Conservation (phyloP, 1,284 basidiomycete species). For the Cutaneotrichosporon spelunceum region DNA sequence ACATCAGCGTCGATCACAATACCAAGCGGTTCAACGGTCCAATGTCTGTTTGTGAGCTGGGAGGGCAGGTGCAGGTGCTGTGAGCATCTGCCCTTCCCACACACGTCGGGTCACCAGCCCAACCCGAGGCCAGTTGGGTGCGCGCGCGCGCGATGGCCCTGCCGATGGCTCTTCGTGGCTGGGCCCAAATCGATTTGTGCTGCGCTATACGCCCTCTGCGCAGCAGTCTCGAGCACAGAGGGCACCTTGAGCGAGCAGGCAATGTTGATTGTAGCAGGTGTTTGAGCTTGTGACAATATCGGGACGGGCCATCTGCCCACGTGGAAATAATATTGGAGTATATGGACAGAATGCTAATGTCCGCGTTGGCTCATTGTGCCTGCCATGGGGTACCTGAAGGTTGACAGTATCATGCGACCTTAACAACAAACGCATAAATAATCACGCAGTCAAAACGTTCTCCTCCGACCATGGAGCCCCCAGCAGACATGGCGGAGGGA, state of each 20-base stretch:
- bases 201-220: constrained; percentile 26
- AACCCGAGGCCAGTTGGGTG: too few relatives aligned
- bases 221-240: constrained; percentile 20
- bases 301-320: too few relatives aligned
- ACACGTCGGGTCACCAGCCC: neutral
- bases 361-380: neutral
- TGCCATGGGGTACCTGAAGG: neutral
- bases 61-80: neutral
- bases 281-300: neutral
- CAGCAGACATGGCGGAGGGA: constrained; percentile 3
- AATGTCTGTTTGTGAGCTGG: neutral
- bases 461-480: neutral
- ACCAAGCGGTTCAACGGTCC: neutral
- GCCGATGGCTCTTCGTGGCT: neutral
- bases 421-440: neutral
- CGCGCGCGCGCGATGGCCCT: neutral
- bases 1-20: too few relatives aligned
- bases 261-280: neutral
- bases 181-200: constrained; percentile 15
- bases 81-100: neutral
- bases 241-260: constrained; percentile 27
- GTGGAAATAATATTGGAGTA: neutral
- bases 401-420: neutral
- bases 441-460: neutral
- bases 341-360: neutral